Evolutionary conservation across 208 protist genomes (phyloP).

Genomic region (Leptomonas seymouri): DNA sequence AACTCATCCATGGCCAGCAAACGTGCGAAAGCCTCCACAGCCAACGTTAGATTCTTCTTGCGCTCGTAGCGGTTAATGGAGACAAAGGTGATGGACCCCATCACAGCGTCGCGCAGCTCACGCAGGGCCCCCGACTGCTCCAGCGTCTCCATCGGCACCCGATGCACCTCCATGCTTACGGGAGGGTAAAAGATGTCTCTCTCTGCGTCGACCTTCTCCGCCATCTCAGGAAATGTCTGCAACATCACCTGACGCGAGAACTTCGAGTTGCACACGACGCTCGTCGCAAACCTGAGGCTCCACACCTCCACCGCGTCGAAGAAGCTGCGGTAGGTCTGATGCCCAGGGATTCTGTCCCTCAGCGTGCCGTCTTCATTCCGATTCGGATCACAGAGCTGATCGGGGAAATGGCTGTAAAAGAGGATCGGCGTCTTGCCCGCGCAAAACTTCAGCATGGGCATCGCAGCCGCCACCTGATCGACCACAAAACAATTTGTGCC

Average conservation of each 20-base stretch:
- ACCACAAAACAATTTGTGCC: slow-evolving; percentile 88
- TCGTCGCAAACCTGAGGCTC: slow-evolving; percentile 56
- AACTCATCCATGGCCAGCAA: slow-evolving; percentile 40
- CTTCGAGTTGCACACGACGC: slow-evolving; percentile 85
- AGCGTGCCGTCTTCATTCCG: slow-evolving; percentile 51
- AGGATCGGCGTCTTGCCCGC: slow-evolving; percentile 70
- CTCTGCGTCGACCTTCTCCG: slow-evolving; percentile 32
- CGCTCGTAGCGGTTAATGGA: slow-evolving; percentile 99
- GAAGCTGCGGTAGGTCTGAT: slow-evolving; percentile 79
- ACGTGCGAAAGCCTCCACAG: slow-evolving; percentile 79
- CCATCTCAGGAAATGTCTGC: slow-evolving; percentile 58
- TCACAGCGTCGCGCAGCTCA: slow-evolving; percentile 24
- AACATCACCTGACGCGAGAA: slow-evolving; percentile 64
- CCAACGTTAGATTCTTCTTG: slow-evolving; percentile 97
- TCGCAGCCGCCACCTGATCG: slow-evolving; percentile 94
- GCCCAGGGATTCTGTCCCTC: slow-evolving; percentile 26
- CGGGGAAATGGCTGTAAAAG: slow-evolving; percentile 99
- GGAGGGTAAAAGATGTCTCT: slow-evolving; percentile 84
- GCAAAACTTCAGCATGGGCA: slow-evolving; percentile 80
- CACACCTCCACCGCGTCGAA: slow-evolving; percentile 90
- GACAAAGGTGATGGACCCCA: slow-evolving; percentile 69
- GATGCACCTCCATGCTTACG: slow-evolving; percentile 32
- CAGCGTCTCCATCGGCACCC: slow-evolving; percentile 2
- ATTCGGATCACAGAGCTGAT: slow-evolving; percentile 91
- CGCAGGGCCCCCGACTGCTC: slow-evolving; percentile 16